These are phyloP conservation scores for Aeminium ludgeri DNA, from an alignment of 495 filamentous ascomycete species.

Conservation along the genomic window DNA sequence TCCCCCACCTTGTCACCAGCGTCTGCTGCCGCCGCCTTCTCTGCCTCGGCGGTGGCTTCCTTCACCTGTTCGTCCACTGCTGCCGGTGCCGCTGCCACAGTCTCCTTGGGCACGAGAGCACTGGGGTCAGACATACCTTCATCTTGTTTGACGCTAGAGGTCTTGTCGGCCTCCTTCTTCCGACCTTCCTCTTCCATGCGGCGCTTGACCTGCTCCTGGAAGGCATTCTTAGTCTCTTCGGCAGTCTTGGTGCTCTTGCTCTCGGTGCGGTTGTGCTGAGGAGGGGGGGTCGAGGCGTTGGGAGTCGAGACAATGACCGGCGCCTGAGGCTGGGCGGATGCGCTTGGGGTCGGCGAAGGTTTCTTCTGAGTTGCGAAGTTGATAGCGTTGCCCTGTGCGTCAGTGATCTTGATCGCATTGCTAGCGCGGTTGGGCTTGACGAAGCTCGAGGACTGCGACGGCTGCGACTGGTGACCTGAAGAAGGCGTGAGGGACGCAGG, in stretches of 20 bases:
- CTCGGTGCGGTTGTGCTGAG: conserved; percentile 38
- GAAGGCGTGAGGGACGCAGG: conserved; percentile 35
- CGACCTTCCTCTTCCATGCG: conserved; percentile 41
- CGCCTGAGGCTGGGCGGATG: conserved; percentile 3
- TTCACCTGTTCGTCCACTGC: conserved; percentile 18
- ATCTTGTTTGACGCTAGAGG: background rate
- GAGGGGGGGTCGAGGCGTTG: conserved; percentile 42
- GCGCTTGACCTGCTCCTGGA: conserved; percentile 48
- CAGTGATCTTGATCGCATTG: conserved; percentile 59
- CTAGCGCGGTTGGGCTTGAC: conserved; percentile 37
- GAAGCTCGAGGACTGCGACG: conserved; percentile 7
- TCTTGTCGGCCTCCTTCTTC: conserved; percentile 34
- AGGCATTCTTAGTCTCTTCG: conserved; percentile 53
- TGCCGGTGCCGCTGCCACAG: conserved; percentile 20
- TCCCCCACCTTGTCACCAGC: conserved; percentile 18
- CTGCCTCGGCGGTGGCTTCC: conserved; percentile 25
- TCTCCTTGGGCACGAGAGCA: conserved; percentile 10
- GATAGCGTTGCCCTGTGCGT: conserved; percentile 50
- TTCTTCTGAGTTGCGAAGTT: conserved; percentile 36
- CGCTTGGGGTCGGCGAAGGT: conserved; percentile 33
- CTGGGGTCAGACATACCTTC: conserved; percentile 1
- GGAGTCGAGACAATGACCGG: conserved; percentile 44
- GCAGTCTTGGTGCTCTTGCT: conserved; percentile 46
- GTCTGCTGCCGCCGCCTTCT: conserved; percentile 25
- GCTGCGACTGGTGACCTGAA: conserved; percentile 30